Evolutionary conservation across 2,329 filamentous ascomycete genomes (phyloP), one percentile per base, ranked within the genome.

Genomic region (Elsinoe necatrix): DNA sequence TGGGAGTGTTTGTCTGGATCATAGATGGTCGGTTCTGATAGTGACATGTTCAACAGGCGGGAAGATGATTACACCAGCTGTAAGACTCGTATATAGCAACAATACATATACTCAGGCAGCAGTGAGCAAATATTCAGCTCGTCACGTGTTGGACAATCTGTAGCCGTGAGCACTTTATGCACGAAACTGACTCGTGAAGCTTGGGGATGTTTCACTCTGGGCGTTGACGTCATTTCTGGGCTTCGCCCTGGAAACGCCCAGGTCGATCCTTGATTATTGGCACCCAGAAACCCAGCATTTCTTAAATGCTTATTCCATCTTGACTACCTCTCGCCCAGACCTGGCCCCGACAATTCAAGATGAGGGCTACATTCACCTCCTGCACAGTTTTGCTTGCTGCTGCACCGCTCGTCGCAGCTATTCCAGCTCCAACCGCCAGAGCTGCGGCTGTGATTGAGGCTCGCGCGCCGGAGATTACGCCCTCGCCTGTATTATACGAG

Each of bases 401-500:
- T 63, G 62, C 55, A 60, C 61, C 58, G 65, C 62, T 56, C 64
- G 60, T 50, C 61, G 61, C 54, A 63, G 62, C 55, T 61, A 62
- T 43, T 61, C 63, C 41, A 62, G 58, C 55, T 52, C 57, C 29
- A 16, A 60, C 60, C 16, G 43, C 59, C 11, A 52, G 56, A 35
- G 54, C 43, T 18, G 47, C 54, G 7, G 21, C 29, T 11, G 20
- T 60, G 27, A 61, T 63, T 7, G 62, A 61, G 16, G 60, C 63
- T 12, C 63, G 61, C 8, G 70, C 75, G 63, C 74, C 77, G 42
- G 65, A 74, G 62, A 73, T 80, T 52, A 81, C 79, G 8, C 69
- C 76, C 23, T 73, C 73, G 21, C 72, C 74, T 11, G 71, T 73
- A 41, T 61, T 71, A 50, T 65, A 71, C 55, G 66, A 73, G 47